Evolutionary conservation across 2,329 filamentous ascomycete species (phyloP).

Genomic region (Xylaria sp.): DNA sequence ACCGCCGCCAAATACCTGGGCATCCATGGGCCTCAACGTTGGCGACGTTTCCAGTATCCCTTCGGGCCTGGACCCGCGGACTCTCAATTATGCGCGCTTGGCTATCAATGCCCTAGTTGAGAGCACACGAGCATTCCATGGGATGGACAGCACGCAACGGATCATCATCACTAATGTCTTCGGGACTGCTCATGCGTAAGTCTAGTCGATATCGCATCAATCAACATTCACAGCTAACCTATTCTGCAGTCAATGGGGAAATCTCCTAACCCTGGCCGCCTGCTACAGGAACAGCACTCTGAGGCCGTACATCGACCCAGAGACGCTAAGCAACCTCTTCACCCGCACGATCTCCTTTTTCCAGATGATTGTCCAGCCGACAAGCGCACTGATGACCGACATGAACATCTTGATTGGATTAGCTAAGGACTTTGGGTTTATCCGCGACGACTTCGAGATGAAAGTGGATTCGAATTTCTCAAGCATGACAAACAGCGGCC

Average conservation of each 20-base stretch:
- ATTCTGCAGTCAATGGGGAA: conserved; percentile 87
- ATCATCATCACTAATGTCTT: conserved; percentile 95
- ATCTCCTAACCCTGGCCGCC: conserved; percentile 86
- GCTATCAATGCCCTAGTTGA: conserved; percentile 77
- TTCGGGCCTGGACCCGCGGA: conserved; percentile 46
- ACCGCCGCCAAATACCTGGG: conserved; percentile 18
- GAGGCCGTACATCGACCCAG: conserved; percentile 56
- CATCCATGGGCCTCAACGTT: conserved; percentile 14
- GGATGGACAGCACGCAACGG: conserved; percentile 60
- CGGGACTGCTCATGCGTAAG: conserved; percentile 94
- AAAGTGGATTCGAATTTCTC: conserved; percentile 47
- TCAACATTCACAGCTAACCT: conserved; percentile 25
- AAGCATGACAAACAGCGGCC: conserved; percentile 39
- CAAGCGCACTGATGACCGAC: conserved; percentile 75
- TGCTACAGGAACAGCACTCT: conserved; percentile 71
- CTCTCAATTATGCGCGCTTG: conserved; percentile 58
- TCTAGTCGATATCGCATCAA: conserved; percentile 30
- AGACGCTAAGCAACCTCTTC: conserved; percentile 63
- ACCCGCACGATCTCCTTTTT: conserved; percentile 78
- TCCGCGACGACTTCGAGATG: conserved; percentile 35
- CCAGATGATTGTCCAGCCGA: conserved; percentile 67
- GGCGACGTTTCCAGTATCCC: conserved; percentile 21
- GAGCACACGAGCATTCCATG: conserved; percentile 82
- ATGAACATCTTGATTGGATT: conserved; percentile 70
- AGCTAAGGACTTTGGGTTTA: conserved; percentile 47